phyloP scores from a whole-genome alignment of 2,329 filamentous ascomycete species.

The Trichoderma endophyticum region DNA sequence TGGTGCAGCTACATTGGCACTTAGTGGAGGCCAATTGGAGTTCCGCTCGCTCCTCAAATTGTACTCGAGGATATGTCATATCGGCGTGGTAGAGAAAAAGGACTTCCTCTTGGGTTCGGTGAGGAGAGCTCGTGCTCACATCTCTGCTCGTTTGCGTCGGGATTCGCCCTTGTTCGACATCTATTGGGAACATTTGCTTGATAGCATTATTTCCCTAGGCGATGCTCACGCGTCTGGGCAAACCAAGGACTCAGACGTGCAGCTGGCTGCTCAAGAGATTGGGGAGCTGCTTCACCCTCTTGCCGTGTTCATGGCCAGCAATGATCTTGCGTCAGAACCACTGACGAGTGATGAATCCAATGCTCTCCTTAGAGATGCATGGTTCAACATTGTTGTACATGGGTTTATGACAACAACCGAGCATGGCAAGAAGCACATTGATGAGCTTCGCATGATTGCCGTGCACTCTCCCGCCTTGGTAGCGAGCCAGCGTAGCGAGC shows the following conservation, averaged over 20 bases:
- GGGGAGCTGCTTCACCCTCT: constrained; percentile 81
- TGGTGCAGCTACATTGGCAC: constrained; percentile 73
- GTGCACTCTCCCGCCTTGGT: constrained; percentile 84
- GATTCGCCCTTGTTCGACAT: constrained; percentile 76
- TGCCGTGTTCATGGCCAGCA: constrained; percentile 74
- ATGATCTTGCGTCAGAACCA: constrained; percentile 51
- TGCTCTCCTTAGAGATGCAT: constrained; percentile 79
- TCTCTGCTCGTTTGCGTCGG: constrained; percentile 66
- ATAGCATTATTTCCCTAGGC: constrained; percentile 85
- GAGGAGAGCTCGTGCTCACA: constrained; percentile 72
- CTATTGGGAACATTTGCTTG: constrained; percentile 79
- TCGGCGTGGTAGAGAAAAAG: constrained; percentile 69
- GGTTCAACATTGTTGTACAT: constrained; percentile 97
- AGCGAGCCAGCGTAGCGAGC: constrained; percentile 81
- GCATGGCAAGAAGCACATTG: constrained; percentile 67
- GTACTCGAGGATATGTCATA: constrained; percentile 70
- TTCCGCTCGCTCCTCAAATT: constrained; percentile 84
- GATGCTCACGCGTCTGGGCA: constrained; percentile 74
- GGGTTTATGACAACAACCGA: constrained; percentile 77
- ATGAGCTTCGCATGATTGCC: constrained; percentile 80
- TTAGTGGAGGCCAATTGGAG: constrained; percentile 75
- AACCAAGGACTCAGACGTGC: constrained; percentile 72
- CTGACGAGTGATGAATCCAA: constrained; percentile 65
- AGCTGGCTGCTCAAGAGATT: constrained; percentile 83
- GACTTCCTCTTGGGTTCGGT: constrained; percentile 69